Evolutionary conservation across 495 filamentous ascomycete genomes (phyloP).

Genomic region (Xylaria telfairii): DNA sequence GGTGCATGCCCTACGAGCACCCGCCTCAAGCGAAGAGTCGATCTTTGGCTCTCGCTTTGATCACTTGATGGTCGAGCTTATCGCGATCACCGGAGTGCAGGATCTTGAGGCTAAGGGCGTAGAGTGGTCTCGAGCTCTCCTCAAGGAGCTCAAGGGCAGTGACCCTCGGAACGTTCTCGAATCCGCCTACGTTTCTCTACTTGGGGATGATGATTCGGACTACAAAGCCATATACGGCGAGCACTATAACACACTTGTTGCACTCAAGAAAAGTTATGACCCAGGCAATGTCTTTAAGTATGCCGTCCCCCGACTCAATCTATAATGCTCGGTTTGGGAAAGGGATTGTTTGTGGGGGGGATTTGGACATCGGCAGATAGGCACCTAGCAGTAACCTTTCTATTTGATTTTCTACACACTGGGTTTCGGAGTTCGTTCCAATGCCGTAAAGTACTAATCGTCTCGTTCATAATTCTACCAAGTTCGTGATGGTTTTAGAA

Average conservation of each 20-base stretch:
- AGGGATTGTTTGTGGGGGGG: too few relatives aligned
- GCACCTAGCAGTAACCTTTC: too few relatives aligned
- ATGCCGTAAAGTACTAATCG: too few relatives aligned
- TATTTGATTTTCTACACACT: too few relatives aligned
- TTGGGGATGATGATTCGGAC: constrained; percentile 37
- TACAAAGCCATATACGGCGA: constrained; percentile 49
- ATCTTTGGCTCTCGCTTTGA: not conserved
- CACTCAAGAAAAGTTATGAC: constrained; percentile 61
- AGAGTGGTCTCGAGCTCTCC: not conserved
- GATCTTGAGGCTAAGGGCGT: not conserved
- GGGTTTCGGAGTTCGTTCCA: too few relatives aligned
- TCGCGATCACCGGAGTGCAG: not conserved
- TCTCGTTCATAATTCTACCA: too few relatives aligned
- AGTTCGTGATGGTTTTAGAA: too few relatives aligned
- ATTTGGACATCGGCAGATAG: too few relatives aligned
- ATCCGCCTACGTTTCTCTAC: not conserved
- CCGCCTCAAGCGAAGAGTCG: not conserved
- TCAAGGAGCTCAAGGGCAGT: not conserved
- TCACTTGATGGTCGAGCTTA: constrained; percentile 11
- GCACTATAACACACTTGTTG: constrained; percentile 51
- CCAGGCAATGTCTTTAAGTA: constrained; percentile 61
- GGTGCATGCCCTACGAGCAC: not conserved
- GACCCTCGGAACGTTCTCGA: constrained; percentile 9
- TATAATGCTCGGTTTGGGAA: too few relatives aligned
- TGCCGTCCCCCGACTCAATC: not conserved